These are phyloP conservation scores for Dionaea muscipula DNA, from an alignment of 179 eudicot species.

Conservation along the genomic window DNA sequence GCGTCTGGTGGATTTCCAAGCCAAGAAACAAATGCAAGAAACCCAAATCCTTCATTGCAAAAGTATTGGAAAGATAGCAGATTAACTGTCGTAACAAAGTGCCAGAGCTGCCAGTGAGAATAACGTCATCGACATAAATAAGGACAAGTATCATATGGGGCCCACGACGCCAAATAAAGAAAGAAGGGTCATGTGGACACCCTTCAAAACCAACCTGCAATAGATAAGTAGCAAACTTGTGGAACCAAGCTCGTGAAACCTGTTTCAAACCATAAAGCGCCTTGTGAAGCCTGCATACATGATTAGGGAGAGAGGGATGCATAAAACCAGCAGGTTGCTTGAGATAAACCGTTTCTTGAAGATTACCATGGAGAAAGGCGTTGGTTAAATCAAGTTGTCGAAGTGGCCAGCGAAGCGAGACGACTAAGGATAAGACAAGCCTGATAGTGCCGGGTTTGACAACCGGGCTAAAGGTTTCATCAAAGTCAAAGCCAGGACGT, in stretches of 20 bases:
- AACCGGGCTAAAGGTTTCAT: neutral
- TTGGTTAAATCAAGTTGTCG: neutral
- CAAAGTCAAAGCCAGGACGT: neutral
- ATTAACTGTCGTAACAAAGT: neutral
- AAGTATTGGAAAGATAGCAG: neutral
- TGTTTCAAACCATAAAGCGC: neutral
- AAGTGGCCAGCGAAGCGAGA: neutral
- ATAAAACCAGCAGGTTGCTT: neutral
- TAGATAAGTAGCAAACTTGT: neutral
- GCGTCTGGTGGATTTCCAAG: too few relatives aligned
- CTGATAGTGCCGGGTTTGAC: neutral
- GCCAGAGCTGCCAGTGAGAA: neutral
- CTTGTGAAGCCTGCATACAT: neutral
- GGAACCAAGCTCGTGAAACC: neutral
- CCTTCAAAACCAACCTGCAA: neutral
- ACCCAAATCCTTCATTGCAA: neutral
- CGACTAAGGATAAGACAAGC: neutral
- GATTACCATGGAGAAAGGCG: neutral
- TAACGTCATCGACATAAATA: neutral
- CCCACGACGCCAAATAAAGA: neutral
- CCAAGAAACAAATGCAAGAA: neutral
- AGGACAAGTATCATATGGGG: neutral
- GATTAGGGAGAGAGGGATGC: too few relatives aligned
- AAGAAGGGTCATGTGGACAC: neutral
- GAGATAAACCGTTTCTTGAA: neutral